Percentiles rank a stretch among this genome's conserved stretches.
These are phyloP conservation scores for Bertia moriformis DNA, from an alignment of 2,329 filamentous ascomycete species.

Conservation along the genomic window DNA sequence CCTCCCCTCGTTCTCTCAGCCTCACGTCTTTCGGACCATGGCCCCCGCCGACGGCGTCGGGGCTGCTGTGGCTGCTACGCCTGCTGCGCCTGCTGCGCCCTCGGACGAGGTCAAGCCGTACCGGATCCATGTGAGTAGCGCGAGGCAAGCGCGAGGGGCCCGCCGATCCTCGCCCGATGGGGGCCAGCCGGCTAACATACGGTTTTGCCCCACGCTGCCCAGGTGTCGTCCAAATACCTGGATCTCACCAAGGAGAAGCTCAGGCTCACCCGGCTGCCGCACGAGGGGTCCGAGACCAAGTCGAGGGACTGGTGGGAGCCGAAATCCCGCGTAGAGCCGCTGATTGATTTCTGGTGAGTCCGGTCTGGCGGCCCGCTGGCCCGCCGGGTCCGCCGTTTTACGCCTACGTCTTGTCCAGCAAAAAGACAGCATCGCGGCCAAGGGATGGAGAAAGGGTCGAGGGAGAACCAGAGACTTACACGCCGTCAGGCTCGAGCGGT, in stretches of 20 bases:
- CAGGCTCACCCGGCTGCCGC: slow-evolving; percentile 49
- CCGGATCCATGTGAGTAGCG: slow-evolving; percentile 42
- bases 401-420: not conserved
- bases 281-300: slow-evolving; percentile 32
- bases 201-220: not conserved
- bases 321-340: slow-evolving; percentile 44
- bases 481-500: slow-evolving; percentile 51
- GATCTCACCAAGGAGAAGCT: slow-evolving; percentile 54
- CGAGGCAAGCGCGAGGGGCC: slow-evolving; percentile 7
- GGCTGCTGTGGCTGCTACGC: no score
- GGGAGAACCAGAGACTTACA: slow-evolving; percentile 2
- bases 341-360: slow-evolving; percentile 57
- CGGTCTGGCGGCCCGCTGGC: no score
- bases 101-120: slow-evolving; percentile 38
- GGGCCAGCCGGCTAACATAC: not conserved
- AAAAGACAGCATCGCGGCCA: not conserved
- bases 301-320: slow-evolving; percentile 40
- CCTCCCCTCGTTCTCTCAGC: no score
- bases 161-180: slow-evolving; percentile 4
- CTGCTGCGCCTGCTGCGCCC: no score
- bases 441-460: slow-evolving; percentile 3
- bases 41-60: no score
- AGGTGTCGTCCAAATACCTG: slow-evolving; percentile 55
- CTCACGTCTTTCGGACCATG: no score
- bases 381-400: slow-evolving; percentile 15